phyloP scores from a whole-genome alignment of 2,329 filamentous ascomycete species.

The Fusarium sp. region DNA sequence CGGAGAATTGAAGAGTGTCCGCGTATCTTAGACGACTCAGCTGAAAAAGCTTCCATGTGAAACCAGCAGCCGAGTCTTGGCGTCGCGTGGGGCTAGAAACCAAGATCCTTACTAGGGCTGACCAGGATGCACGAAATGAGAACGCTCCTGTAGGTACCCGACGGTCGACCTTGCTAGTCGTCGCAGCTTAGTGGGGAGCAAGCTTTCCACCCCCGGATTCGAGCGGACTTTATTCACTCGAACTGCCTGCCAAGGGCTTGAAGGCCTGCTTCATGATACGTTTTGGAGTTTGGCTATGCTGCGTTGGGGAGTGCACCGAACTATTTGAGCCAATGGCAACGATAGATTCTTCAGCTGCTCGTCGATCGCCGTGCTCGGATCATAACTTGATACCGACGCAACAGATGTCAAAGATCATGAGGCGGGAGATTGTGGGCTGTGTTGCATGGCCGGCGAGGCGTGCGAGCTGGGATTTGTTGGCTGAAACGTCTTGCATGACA shows the following conservation, averaged over 20 bases:
- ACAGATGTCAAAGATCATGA: conserved; percentile 33
- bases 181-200: conserved; percentile 44
- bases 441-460: conserved; percentile 15
- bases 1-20: conserved; percentile 1
- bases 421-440: conserved; percentile 27
- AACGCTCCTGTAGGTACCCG: conserved; percentile 39
- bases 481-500: neutral
- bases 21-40: conserved; percentile 15
- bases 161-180: conserved; percentile 33
- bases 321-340: conserved; percentile 21
- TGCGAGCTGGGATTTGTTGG: conserved; percentile 2
- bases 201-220: conserved; percentile 43
- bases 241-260: conserved; percentile 18
- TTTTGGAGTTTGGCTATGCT: conserved; percentile 22
- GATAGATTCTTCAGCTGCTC: conserved; percentile 6
- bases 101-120: conserved; percentile 40
- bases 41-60: conserved; percentile 12
- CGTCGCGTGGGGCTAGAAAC: conserved; percentile 35
- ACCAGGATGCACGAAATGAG: conserved; percentile 39
- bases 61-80: conserved; percentile 30
- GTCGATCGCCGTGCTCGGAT: conserved; percentile 39
- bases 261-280: conserved; percentile 22
- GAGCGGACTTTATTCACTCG: conserved; percentile 20
- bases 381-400: conserved; percentile 38
- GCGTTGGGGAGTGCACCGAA: conserved; percentile 18